Evolutionary conservation across 495 filamentous ascomycete species (phyloP).

Genomic region (Hyaloscypha bicolor): DNA sequence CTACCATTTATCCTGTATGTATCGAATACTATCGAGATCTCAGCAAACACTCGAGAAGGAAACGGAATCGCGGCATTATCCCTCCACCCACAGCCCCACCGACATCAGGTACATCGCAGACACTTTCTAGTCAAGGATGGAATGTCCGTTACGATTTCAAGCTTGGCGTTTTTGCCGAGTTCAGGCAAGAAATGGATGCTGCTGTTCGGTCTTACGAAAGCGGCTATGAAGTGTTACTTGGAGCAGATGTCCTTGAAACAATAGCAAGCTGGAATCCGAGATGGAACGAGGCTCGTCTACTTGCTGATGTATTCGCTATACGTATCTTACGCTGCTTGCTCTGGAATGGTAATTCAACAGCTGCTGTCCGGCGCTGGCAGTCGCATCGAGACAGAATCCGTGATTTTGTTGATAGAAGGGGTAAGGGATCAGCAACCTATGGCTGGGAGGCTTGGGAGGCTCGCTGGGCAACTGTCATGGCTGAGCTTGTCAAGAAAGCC

Average conservation of each 20-base stretch:
- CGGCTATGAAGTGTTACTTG: conserved; percentile 80
- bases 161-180: conserved; percentile 85
- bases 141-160: conserved; percentile 93
- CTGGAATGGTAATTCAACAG: conserved; percentile 71
- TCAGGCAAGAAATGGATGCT: conserved; percentile 84
- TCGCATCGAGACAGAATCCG: conserved; percentile 68
- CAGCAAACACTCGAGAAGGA: conserved; percentile 83
- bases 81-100: conserved; percentile 85
- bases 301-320: conserved; percentile 78
- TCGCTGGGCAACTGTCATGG: conserved; percentile 81
- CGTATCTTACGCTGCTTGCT: conserved; percentile 79
- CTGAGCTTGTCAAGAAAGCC: conserved; percentile 69
- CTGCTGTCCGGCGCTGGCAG: conserved; percentile 76
- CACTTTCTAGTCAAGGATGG: conserved; percentile 83
- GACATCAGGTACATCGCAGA: conserved; percentile 79
- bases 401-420: conserved; percentile 77
- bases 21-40: conserved; percentile 90
- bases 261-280: conserved; percentile 84
- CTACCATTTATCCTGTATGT: conserved; percentile 59
- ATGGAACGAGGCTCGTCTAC: conserved; percentile 81
- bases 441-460: conserved; percentile 89
- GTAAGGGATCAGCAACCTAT: conserved; percentile 79
- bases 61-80: conserved; percentile 70
- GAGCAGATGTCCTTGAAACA: conserved; percentile 78
- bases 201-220: conserved; percentile 80